These are phyloP conservation scores for Termitomyces sp. DNA, from an alignment of 768 basidiomycete genomes.

Conservation along the genomic window DNA sequence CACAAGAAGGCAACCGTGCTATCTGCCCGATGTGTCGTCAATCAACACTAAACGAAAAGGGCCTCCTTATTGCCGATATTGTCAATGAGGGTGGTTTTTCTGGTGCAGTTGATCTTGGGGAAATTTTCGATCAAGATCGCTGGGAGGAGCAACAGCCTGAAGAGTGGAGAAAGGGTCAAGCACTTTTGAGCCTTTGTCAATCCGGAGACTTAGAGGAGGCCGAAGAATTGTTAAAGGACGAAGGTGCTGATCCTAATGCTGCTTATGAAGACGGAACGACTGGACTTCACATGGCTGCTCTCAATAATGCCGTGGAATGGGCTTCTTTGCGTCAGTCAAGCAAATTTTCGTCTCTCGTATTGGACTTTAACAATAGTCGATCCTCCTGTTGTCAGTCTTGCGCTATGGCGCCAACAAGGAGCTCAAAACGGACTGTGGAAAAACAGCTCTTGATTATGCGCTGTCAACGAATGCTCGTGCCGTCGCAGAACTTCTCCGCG, in stretches of 20 bases:
- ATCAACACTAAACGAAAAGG: constrained; percentile 4
- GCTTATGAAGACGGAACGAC: constrained; percentile 11
- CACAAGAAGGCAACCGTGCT: constrained; percentile 4
- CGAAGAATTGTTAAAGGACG: constrained; percentile 6
- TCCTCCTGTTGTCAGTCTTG: not conserved
- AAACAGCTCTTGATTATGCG: constrained; percentile 7
- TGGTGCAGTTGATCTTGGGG: constrained; percentile 9
- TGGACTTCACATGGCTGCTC: constrained; percentile 12
- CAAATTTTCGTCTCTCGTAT: not conserved
- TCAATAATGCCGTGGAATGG: constrained; percentile 7
- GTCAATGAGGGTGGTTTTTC: constrained; percentile 10
- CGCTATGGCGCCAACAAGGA: constrained; percentile 7
- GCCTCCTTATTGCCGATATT: constrained; percentile 6
- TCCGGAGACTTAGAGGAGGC: constrained; percentile 2
- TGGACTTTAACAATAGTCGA: not conserved
- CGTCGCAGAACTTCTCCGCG: constrained; percentile 1
- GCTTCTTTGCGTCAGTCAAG: constrained; percentile 8
- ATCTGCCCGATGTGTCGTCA: constrained; percentile 6
- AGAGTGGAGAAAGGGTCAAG: constrained; percentile 8
- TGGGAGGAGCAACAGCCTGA: constrained; percentile 12
- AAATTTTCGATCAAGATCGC: constrained; percentile 7
- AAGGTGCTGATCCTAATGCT: constrained; percentile 6
- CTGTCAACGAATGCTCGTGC: not conserved
- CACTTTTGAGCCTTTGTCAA: constrained; percentile 7
- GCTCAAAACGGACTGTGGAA: not conserved